Evolutionary conservation across 2,329 filamentous ascomycete species (phyloP), one percentile per base, ranked within the genome.

Genomic region (Gnomoniopsis smithogilvyi): DNA sequence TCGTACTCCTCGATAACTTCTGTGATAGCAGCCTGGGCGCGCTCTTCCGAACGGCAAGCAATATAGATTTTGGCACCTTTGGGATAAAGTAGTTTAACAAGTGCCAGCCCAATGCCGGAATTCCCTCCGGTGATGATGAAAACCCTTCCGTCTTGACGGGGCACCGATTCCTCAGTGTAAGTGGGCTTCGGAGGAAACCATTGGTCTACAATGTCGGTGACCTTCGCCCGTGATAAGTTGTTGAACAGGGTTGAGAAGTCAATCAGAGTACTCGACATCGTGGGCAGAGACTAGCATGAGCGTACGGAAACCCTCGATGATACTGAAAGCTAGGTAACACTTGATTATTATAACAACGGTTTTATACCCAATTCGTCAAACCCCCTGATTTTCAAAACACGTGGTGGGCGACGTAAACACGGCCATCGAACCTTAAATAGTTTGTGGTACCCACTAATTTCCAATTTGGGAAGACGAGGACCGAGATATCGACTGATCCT

Each of bases 31-130:
- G 62, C 64, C 8, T 63, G 60, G 19, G 68, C 68, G 51, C 69
- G 71, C 26, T 66, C 64, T 64, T 73, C 47, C 0, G 65, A 63
- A 33, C 64, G 62, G 43, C 65, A 65, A 2, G 69, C 68, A n/a
- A 69, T 50, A 54, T 67, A 69, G 8, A 69, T 64, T 14, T 53
- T 66, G n/a, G 58, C 66, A 21, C 81, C 79, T 3, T 74, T 76
- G 1, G 68, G 66, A 65, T 84, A 85, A 4, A 87, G 73, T 1
- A 85, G 76, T 54, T 76, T 77, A 57, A 71, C 71, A 3, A 86
- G 71, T 64, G 84, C 80, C 34, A 76, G 72, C 2, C 82, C 82
- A 6, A 83, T 72, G 24, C 72, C 72, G 1, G 67, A 60, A 41
- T 70, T 73, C 1, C 69, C 71, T 0, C 72, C 71, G 0, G 82